Evolutionary conservation across 2,329 filamentous ascomycete species (phyloP).

Genomic region (Periglandula ipomoeae): DNA sequence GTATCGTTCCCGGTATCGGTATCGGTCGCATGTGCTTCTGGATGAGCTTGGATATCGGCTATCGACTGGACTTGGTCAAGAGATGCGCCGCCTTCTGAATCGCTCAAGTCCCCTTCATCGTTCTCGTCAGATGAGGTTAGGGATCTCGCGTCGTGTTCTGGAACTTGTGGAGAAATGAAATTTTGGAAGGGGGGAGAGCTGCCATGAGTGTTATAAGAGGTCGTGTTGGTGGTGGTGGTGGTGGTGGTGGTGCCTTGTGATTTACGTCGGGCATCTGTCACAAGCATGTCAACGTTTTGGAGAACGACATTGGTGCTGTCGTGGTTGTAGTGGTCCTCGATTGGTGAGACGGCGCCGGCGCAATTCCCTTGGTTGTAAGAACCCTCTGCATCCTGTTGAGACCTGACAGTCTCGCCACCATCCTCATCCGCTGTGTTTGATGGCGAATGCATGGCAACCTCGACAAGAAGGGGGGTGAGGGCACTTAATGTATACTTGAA

Average conservation of each 20-base stretch:
- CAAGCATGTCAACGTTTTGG: constrained; percentile 2
- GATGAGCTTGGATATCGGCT: neutral
- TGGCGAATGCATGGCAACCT: constrained; percentile 4
- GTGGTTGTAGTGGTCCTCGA: constrained; percentile 3
- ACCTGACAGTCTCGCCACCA: constrained; percentile 1
- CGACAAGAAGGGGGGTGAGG: neutral
- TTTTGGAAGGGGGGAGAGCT: neutral
- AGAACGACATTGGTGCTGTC: constrained; percentile 3
- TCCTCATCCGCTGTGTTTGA: constrained; percentile 1
- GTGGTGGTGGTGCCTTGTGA: constrained; percentile 5
- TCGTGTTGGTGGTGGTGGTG: no score
- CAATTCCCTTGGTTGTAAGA: neutral
- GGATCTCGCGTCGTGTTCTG: constrained; percentile 3
- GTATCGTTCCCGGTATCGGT: neutral
- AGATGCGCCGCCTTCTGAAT: constrained; percentile 24
- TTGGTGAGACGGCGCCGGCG: constrained; percentile 1
- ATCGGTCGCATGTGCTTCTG: neutral
- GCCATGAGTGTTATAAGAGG: neutral
- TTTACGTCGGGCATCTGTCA: constrained; percentile 7
- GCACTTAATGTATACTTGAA: neutral
- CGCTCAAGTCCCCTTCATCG: constrained; percentile 25
- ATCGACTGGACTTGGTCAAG: constrained; percentile 9
- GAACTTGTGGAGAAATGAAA: neutral
- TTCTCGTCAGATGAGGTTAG: constrained; percentile 9
- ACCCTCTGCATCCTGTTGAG: constrained; percentile 4